A percentile compares a stretch with the other conserved stretches of the same genome.
phyloP scores from a whole-genome alignment of 2,329 filamentous ascomycete genomes.

The Talaromyces sp. region DNA sequence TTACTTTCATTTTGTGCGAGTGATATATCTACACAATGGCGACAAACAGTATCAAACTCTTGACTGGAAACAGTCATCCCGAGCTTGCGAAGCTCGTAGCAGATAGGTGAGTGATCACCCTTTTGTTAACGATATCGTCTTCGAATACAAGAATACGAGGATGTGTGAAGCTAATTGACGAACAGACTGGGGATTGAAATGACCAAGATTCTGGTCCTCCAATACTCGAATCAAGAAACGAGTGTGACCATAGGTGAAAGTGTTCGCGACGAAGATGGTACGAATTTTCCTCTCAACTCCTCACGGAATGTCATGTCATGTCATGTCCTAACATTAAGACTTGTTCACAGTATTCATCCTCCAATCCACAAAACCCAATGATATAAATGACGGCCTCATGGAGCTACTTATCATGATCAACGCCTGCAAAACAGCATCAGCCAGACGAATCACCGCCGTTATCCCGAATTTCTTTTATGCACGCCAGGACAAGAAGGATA shows the following conservation, averaged over 20 bases:
- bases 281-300: slow-evolving; percentile 14
- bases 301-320: background rate
- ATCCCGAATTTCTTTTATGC: slow-evolving; percentile 97
- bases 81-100: slow-evolving; percentile 68
- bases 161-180: slow-evolving; percentile 4
- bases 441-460: slow-evolving; percentile 88
- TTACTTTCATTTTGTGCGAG: background rate
- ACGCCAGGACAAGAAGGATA: slow-evolving; percentile 96
- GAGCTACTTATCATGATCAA: slow-evolving; percentile 98
- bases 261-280: slow-evolving; percentile 91
- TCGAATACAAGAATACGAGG: slow-evolving; percentile 5
- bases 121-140: background rate
- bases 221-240: slow-evolving; percentile 62
- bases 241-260: slow-evolving; percentile 89
- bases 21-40: slow-evolving; percentile 46
- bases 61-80: slow-evolving; percentile 73
- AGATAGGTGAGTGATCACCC: slow-evolving; percentile 53
- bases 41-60: slow-evolving; percentile 69
- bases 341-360: slow-evolving; percentile 74
- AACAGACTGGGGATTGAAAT: slow-evolving; percentile 62
- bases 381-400: slow-evolving; percentile 98
- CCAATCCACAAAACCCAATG: slow-evolving; percentile 89
- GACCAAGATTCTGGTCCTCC: slow-evolving; percentile 65
- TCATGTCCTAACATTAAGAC: background rate
- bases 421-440: slow-evolving; percentile 80